Evolutionary conservation across 2,329 filamentous ascomycete species (phyloP).

Genomic region (Lecanicillium sp.): DNA sequence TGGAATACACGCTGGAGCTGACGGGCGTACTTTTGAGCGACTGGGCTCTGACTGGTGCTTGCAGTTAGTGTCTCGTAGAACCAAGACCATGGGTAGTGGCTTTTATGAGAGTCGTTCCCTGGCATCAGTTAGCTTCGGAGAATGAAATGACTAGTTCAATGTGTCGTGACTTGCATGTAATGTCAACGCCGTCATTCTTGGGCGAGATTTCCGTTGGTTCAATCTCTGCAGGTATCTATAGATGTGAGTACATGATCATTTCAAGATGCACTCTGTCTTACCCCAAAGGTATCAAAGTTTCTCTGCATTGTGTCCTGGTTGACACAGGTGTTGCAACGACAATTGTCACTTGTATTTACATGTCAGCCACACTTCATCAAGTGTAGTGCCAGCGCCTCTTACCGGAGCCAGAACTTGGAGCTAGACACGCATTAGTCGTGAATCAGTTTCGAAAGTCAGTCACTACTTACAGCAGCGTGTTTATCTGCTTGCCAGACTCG

Average conservation of each 20-base stretch:
- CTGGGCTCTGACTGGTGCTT: constrained; percentile 28
- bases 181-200: constrained; percentile 25
- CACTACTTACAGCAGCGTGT: constrained; percentile 11
- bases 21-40: constrained; percentile 2
- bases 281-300: constrained; percentile 36
- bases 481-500: constrained; percentile 3
- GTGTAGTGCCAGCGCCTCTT: not conserved
- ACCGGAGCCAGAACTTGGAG: constrained; percentile 13
- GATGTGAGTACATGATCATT: constrained; percentile 7
- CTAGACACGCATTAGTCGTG: not conserved
- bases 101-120: constrained; percentile 67
- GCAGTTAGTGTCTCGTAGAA: constrained; percentile 18
- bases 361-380: not conserved
- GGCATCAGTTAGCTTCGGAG: constrained; percentile 10
- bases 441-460: not conserved
- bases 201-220: constrained; percentile 23
- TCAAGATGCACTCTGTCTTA: no score
- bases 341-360: constrained; percentile 32
- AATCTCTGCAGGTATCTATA: constrained; percentile 29
- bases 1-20: not conserved
- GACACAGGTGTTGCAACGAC: constrained; percentile 35
- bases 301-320: constrained; percentile 38
- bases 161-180: constrained; percentile 30
- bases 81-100: constrained; percentile 58
- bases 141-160: no score